Conservation (phyloP, 2,329 filamentous ascomycete genomes). For the Sordariomycetes sp. region DNA sequence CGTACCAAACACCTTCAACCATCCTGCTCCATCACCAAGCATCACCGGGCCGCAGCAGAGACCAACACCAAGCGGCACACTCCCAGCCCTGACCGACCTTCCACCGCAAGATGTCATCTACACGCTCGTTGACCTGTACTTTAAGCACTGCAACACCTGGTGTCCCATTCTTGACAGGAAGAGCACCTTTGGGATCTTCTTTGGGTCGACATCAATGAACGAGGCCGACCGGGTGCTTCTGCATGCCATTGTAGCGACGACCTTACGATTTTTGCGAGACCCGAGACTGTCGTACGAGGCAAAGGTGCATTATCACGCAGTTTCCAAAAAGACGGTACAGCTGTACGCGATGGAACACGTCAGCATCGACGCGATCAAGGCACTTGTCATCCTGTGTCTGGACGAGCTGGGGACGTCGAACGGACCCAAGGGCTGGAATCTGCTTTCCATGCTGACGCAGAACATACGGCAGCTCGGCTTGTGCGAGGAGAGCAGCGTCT, state of each 20-base stretch:
- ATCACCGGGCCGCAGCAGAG: background rate
- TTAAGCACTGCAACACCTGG: conserved; percentile 74
- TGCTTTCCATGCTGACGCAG: conserved; percentile 27
- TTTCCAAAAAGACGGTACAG: conserved; percentile 28
- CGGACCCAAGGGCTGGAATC: conserved; percentile 30
- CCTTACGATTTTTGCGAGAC: conserved; percentile 30
- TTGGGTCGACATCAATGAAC: conserved; percentile 66
- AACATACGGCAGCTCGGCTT: conserved; percentile 28
- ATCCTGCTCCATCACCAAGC: conserved; percentile 1
- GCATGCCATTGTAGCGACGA: conserved; percentile 45
- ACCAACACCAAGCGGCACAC: no score
- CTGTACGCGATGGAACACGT: conserved; percentile 31
- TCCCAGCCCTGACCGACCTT: conserved; percentile 32
- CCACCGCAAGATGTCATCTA: conserved; percentile 53
- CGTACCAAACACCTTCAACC: background rate
- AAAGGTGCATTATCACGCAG: conserved; percentile 26
- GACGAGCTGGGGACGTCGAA: conserved; percentile 33
- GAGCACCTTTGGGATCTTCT: conserved; percentile 72
- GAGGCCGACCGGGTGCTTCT: conserved; percentile 76
- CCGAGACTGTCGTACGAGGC: conserved; percentile 25
- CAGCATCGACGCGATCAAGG: conserved; percentile 26
- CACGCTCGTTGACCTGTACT: conserved; percentile 57
- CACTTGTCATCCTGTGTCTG: conserved; percentile 29
- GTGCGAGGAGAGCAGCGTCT: conserved; percentile 27
- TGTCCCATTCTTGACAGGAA: conserved; percentile 85